Conservation (phyloP, 805 yeast genomes). For the Saccharomycopsis capsularis region DNA sequence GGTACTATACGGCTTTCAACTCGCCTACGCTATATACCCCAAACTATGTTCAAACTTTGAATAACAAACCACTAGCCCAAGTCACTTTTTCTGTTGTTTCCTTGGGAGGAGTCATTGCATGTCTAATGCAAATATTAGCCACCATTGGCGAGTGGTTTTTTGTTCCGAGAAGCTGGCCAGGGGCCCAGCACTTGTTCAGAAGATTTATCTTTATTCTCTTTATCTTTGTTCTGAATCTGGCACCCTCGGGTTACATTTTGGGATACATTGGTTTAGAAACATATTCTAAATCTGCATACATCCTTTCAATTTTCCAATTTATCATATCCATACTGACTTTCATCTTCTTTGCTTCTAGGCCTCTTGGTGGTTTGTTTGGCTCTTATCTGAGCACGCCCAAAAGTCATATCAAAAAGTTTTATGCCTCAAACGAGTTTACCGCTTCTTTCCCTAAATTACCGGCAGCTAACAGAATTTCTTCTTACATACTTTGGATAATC, state of each 20-base stretch:
- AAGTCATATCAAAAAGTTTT: constrained; percentile 67
- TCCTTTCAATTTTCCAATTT: constrained; percentile 79
- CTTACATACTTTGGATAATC: constrained; percentile 81
- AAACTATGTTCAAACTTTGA: constrained; percentile 72
- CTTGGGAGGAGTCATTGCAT: constrained; percentile 84
- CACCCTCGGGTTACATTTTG: constrained; percentile 80
- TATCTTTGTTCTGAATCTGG: constrained; percentile 66
- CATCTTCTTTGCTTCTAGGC: constrained; percentile 84
- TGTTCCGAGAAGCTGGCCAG: constrained; percentile 98
- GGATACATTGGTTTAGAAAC: constrained; percentile 64
- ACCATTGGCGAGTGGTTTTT: constrained; percentile 89
- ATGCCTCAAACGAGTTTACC: constrained; percentile 91
- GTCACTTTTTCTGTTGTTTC: constrained; percentile 90
- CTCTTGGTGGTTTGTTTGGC: constrained; percentile 91
- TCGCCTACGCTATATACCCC: constrained; percentile 87
- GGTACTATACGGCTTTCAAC: constrained; percentile 93
- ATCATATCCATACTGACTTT: constrained; percentile 77
- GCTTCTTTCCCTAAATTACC: constrained; percentile 75
- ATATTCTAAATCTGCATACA: constrained; percentile 63
- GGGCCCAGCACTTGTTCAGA: constrained; percentile 91
- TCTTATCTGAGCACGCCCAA: constrained; percentile 75
- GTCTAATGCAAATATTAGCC: constrained; percentile 74
- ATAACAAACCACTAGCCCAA: constrained; percentile 81
- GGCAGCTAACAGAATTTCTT: constrained; percentile 92
- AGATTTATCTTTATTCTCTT: constrained; percentile 68